Base-by-base conservation (phyloP, 176 grass and related monocot species). In the Alopecurus myosuroides region DNA sequence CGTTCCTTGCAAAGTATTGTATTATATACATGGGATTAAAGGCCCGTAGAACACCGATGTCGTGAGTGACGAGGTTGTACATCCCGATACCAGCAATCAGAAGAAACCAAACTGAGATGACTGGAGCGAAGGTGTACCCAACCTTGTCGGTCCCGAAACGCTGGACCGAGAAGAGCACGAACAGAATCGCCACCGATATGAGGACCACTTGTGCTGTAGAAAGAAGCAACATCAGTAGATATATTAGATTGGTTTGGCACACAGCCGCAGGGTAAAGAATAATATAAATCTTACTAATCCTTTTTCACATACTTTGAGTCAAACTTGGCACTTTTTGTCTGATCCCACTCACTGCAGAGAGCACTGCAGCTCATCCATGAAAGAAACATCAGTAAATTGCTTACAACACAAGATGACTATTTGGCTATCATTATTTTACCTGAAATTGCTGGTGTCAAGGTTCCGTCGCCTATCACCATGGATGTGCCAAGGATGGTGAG, bases 381-480 rank as follows among this genome's bases (percentile, higher is more conserved):
- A 85, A 44, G 65, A 35, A 36, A 68, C n/a, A n/a, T n/a, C n/a
- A n/a, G 60, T 7, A 69, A 17, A 74, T 29, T 45, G 19, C 11
- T 64, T 76, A 14, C 9, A 31, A 14, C 60, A 48, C 51, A 77
- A 22, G 17, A 77, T 28, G 1, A 8, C 2, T 1, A 17, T 80
- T 55, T 55, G 22, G 22, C 0, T 56, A 17, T 67, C n/a, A 44
- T 30, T 6, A 6, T 65, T 8, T 9, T 82, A 93, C 91, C 91
- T 31, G 94, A 97, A 22, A 97, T 97, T 7, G 82, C 77, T 1
- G 94, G 89, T 5, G 94, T 97, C 55, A 97, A 70, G 48, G 89
- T 82, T 65, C 94, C 91, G 49, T 94, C 94, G 28, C 91, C 85
- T 55, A 97, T 86, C 70, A 94, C 94, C 94, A 97, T 94, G 70